Evolutionary conservation across 2,329 filamentous ascomycete genomes (phyloP).

Genomic region (Phaeosphaeria sp.): DNA sequence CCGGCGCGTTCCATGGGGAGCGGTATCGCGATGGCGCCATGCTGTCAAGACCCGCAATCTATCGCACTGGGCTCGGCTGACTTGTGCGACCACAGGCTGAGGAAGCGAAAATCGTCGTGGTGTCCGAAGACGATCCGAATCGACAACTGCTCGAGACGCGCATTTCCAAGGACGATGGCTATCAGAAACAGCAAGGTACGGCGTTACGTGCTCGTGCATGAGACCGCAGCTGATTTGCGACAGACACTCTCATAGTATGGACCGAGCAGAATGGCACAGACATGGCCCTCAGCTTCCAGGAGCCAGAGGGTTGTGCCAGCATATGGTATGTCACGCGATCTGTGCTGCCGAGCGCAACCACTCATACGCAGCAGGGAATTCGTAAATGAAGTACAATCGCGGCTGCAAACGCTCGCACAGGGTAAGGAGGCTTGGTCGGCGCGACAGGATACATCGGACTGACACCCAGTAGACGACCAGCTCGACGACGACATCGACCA

Average conservation of each 20-base stretch:
- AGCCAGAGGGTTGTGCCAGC: constrained; percentile 88
- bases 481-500: constrained; percentile 86
- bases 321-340: constrained; percentile 74
- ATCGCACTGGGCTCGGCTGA: constrained; percentile 41
- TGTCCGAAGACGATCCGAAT: constrained; percentile 90
- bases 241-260: constrained; percentile 98
- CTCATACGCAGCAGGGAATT: constrained; percentile 74
- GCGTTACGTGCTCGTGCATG: background rate
- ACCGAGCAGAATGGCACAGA: constrained; percentile 90
- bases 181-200: constrained; percentile 96
- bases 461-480: constrained; percentile 70
- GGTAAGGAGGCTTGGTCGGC: constrained; percentile 56
- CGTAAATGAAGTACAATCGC: constrained; percentile 82
- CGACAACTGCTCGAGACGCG: constrained; percentile 85
- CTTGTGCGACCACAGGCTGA: constrained; percentile 66
- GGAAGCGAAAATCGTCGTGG: constrained; percentile 86
- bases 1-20: background rate
- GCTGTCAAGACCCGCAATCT: constrained; percentile 10
- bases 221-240: constrained; percentile 25
- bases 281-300: constrained; percentile 98
- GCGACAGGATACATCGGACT: constrained; percentile 20
- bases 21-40: constrained; percentile 19
- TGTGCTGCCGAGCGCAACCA: constrained; percentile 5
- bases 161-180: constrained; percentile 92
- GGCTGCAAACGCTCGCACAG: constrained; percentile 68